Evolutionary conservation across 2,329 filamentous ascomycete species (phyloP).

Genomic region (Diplodia corticola): DNA sequence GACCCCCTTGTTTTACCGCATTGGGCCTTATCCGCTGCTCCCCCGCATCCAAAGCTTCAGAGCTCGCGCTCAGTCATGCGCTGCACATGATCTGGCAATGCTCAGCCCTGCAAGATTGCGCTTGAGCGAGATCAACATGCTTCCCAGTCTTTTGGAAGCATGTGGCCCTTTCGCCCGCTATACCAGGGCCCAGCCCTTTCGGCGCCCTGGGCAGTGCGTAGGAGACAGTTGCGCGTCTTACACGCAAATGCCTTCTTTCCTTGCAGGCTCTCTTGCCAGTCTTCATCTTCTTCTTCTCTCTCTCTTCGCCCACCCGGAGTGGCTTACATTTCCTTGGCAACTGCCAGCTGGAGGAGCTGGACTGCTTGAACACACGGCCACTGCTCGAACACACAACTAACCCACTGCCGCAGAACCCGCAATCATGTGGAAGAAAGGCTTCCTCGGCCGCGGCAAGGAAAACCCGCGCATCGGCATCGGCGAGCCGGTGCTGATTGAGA

Average conservation of each 20-base stretch:
- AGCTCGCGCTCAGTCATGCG: neutral
- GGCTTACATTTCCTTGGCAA: neutral
- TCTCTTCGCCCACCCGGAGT: neutral
- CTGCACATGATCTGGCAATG: neutral
- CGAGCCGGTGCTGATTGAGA: constrained; percentile 48
- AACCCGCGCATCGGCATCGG: constrained; percentile 49
- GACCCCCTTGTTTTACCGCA: neutral
- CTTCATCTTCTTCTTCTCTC: constrained; percentile 1
- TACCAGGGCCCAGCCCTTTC: neutral
- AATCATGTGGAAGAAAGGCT: constrained; percentile 55
- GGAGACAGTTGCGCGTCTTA: neutral
- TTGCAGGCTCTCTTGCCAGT: neutral
- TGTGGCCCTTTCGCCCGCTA: neutral
- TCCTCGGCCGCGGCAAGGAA: constrained; percentile 46
- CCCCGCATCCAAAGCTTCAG: constrained; percentile 10
- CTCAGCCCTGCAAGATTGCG: constrained; percentile 19
- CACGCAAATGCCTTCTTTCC: neutral
- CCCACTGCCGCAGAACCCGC: neutral
- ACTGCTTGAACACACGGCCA: neutral
- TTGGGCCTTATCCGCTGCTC: constrained; percentile 4
- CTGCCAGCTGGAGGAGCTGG: neutral
- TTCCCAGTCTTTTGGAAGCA: neutral
- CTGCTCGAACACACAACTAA: neutral
- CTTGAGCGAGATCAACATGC: neutral
- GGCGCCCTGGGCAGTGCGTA: neutral